These are phyloP conservation scores for Nothomitra cinnamomea DNA, from an alignment of 2,329 filamentous ascomycete genomes.

Conservation along the genomic window DNA sequence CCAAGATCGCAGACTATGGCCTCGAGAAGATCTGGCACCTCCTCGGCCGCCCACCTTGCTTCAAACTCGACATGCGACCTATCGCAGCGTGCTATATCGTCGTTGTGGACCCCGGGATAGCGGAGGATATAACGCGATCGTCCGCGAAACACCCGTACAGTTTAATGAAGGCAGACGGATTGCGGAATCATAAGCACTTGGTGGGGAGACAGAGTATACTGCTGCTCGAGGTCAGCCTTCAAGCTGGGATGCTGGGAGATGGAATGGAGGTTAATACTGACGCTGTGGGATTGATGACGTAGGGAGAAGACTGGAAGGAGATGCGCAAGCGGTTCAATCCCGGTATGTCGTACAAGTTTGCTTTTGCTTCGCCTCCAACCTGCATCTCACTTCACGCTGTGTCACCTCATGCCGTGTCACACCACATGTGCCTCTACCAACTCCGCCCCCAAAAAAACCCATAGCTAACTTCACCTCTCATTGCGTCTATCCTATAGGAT, in stretches of 20 bases:
- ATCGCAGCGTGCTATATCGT: neutral
- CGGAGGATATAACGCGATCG: neutral
- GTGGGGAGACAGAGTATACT: neutral
- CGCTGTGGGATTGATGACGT: neutral
- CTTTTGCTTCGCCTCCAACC: neutral
- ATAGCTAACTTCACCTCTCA: too few species aligned
- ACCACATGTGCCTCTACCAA: too few species aligned
- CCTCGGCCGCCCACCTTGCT: neutral
- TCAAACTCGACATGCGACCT: neutral
- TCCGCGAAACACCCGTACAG: neutral
- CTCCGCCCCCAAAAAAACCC: too few species aligned
- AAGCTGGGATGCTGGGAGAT: neutral
- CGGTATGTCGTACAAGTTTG: neutral
- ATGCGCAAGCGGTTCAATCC: neutral
- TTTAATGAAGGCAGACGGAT: neutral
- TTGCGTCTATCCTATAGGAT: too few species aligned
- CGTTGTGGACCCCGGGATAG: neutral
- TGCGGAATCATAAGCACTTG: neutral
- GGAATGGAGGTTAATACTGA: neutral
- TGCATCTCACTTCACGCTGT: too few species aligned
- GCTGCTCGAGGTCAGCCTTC: neutral
- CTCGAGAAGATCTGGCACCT: neutral
- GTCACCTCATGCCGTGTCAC: too few species aligned
- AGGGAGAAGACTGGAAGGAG: constrained; percentile 1
- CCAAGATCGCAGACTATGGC: neutral